Base-by-base conservation (phyloP, 805 yeast species). In the Teunomyces lycoperdinae region DNA sequence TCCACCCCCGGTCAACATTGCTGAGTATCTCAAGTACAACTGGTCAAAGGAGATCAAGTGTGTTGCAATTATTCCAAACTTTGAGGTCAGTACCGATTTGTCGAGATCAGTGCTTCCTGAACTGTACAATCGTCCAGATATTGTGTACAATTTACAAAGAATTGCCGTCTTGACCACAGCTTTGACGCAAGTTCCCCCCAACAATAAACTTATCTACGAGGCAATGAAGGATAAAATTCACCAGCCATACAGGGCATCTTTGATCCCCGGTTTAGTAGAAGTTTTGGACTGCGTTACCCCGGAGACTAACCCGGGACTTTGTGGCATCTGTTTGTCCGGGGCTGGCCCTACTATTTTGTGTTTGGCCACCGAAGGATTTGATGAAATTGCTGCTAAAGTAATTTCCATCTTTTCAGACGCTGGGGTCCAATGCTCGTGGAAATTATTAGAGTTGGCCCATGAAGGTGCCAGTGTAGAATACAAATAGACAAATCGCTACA, bases 271-370 rank as follows among this genome's bases (percentile, higher is more conserved):
- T 0, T 77, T 94, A 47, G 76, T 85, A 9, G 89, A 88, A 52
- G 89, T 94, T 43, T 76, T 94, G 56, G 74, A 82, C 5, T 77
- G 86, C 10, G 84, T 94, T 44, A 88, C 95, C 0, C 96, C 98
- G 38, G 76, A 79, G 40, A 74, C 87, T 5, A 87, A 88, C 63
- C 85, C 85, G 1, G 97, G 97, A 3, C 76, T 91, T 42, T 76
- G 94, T 49, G 99, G 99, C 45, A 89, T 94, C 58, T 94, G 99
- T 65, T 76, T 94, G 49, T 87, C 96, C 26, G 99, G 99, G 45
- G 99, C 99, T 5, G 99, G 99, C 7, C 99, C 99, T 48, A 94
- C 99, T 6, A 91, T 94, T 48, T 73, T 94, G 53, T 96, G 96
- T 36, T 77, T 94, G 53, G 98, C 99, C 4, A 90, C 97, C 3